Evolutionary conservation across 495 filamentous ascomycete genomes (phyloP).

Genomic region (Glonium stellatum): DNA sequence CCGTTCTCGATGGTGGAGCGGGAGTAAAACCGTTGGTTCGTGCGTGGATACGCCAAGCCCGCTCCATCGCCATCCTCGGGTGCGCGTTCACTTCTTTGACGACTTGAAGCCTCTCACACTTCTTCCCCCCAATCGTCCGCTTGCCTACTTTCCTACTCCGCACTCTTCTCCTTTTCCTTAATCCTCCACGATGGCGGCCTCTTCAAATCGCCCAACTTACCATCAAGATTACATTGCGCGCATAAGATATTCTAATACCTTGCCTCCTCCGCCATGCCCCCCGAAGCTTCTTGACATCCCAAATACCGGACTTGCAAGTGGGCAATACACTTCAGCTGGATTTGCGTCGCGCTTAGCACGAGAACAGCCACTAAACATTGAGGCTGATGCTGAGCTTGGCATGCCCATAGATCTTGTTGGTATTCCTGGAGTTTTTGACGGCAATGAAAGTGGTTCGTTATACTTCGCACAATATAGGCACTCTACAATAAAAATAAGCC

Average conservation of each 20-base stretch:
- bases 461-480: background rate
- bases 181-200: constrained; percentile 9
- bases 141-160: background rate
- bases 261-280: constrained; percentile 85
- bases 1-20: too few relatives aligned
- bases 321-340: constrained; percentile 75
- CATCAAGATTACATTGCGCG: constrained; percentile 96
- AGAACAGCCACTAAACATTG: constrained; percentile 90
- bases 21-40: too few relatives aligned
- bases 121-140: background rate
- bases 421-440: constrained; percentile 87
- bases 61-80: too few relatives aligned
- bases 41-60: too few relatives aligned
- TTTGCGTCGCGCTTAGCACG: constrained; percentile 83
- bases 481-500: background rate
- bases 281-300: constrained; percentile 96
- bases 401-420: constrained; percentile 96
- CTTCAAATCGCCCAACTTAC: constrained; percentile 35
- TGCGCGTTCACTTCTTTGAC: too few relatives aligned
- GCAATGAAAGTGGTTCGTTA: constrained; percentile 84
- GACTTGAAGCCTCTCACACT: background rate
- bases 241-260: constrained; percentile 86
- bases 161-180: too few relatives aligned
- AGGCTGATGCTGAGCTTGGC: constrained; percentile 93
- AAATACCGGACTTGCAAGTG: constrained; percentile 72